phyloP scores from a whole-genome alignment of 2,329 filamentous ascomycete species.

The Sphaerulina musiva region DNA sequence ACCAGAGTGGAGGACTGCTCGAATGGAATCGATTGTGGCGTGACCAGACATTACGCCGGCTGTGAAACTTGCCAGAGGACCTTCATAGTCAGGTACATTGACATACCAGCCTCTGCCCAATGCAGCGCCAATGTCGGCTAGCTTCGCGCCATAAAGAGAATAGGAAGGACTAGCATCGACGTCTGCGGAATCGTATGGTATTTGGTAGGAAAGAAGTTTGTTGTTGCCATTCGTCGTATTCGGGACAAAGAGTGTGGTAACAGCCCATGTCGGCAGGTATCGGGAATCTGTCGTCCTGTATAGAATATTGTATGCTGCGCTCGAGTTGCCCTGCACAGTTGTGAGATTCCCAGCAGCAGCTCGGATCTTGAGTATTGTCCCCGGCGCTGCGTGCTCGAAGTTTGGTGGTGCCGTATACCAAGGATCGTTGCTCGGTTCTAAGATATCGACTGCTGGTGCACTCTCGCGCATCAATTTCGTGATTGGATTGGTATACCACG shows the following conservation, averaged over 20 bases:
- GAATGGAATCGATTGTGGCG: conserved; percentile 40
- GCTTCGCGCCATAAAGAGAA: conserved; percentile 26
- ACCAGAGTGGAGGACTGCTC: conserved; percentile 35
- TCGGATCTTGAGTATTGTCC: conserved; percentile 33
- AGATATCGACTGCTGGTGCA: conserved; percentile 11
- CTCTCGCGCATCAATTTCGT: conserved; percentile 11
- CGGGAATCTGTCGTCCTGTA: conserved; percentile 27
- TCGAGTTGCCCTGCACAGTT: conserved; percentile 23
- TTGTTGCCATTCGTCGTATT: conserved; percentile 12
- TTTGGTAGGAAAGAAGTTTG: conserved; percentile 27
- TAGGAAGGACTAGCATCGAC: conserved; percentile 39
- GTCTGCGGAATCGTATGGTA: conserved; percentile 35
- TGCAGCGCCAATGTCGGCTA: conserved; percentile 30
- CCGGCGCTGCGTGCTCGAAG: conserved; percentile 29
- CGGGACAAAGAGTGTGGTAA: conserved; percentile 29
- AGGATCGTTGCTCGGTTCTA: conserved; percentile 35
- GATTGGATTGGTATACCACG: conserved; percentile 13
- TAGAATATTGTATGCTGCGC: conserved; percentile 28
- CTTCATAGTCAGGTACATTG: conserved; percentile 43
- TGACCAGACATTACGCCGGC: conserved; percentile 41
- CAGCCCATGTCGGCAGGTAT: conserved; percentile 25
- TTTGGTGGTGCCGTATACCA: conserved; percentile 33
- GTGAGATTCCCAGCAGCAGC: conserved; percentile 29
- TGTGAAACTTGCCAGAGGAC: conserved; percentile 39
- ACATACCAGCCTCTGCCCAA: conserved; percentile 45